Evolutionary conservation across 768 basidiomycete species (phyloP).

Genomic region (Tulasnella sp.): DNA sequence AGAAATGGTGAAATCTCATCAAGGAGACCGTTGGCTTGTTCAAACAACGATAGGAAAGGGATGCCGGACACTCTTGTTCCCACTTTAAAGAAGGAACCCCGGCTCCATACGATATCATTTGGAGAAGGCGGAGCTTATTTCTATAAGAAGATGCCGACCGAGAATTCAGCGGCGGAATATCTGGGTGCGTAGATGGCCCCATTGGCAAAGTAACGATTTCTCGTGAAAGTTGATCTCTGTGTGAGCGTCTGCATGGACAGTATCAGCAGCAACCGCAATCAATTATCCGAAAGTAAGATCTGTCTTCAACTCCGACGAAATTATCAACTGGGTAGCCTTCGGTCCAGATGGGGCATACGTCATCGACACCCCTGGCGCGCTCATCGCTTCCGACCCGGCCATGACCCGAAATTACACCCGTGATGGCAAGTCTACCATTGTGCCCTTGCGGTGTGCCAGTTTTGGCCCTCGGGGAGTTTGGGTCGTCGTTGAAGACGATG

Average conservation of each 20-base stretch:
- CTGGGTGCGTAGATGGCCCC: neutral
- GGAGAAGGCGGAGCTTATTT: conserved; percentile 14
- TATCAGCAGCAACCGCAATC: neutral
- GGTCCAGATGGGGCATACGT: conserved; percentile 12
- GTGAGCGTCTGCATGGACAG: neutral
- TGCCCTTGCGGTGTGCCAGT: neutral
- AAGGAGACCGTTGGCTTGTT: neutral
- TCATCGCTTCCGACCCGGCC: neutral
- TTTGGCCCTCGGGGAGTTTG: neutral
- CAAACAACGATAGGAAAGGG: neutral
- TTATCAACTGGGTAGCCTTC: conserved; percentile 21
- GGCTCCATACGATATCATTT: neutral
- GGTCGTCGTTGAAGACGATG: conserved; percentile 19
- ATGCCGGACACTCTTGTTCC: neutral
- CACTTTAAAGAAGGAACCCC: neutral
- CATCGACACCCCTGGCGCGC: neutral
- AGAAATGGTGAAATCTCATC: neutral
- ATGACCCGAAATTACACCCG: neutral
- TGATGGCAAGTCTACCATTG: neutral
- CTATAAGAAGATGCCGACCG: neutral
- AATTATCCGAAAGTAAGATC: neutral
- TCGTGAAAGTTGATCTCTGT: neutral
- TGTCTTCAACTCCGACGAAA: conserved; percentile 3
- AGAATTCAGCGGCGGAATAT: neutral
- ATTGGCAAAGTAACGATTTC: too few species aligned